Conservation (phyloP, 1,284 basidiomycete genomes). For the Leucocoprinus gongylophorus region DNA sequence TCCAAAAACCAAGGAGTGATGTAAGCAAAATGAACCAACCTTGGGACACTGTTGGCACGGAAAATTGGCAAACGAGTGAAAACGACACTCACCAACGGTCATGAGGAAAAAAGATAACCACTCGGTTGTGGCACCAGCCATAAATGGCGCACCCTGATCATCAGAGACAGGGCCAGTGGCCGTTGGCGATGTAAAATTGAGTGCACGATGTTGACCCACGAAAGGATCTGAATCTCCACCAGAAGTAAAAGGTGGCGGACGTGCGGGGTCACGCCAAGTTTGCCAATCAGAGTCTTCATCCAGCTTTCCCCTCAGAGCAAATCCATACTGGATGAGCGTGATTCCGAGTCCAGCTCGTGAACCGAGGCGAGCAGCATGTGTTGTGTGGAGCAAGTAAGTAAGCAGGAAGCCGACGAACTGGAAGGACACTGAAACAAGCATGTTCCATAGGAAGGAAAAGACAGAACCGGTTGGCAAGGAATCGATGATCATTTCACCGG, state of each 20-base stretch:
- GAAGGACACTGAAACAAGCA: constrained; percentile 93
- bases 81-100: constrained; percentile 62
- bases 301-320: constrained; percentile 59
- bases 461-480: constrained; percentile 70
- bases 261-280: constrained; percentile 28
- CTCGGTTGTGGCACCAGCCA: constrained; percentile 61
- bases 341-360: constrained; percentile 92
- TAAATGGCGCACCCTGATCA: constrained; percentile 34
- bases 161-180: constrained; percentile 27
- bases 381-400: constrained; percentile 90
- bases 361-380: constrained; percentile 93
- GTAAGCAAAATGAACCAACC: constrained; percentile 93
- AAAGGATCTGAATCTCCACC: constrained; percentile 45
- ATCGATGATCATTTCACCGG: constrained; percentile 72
- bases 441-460: constrained; percentile 89
- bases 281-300: constrained; percentile 24
- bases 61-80: background rate
- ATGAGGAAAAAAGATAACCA: constrained; percentile 94
- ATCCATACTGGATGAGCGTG: constrained; percentile 92
- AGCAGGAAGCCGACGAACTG: constrained; percentile 96
- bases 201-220: constrained; percentile 29
- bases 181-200: constrained; percentile 18
- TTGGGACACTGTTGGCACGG: constrained; percentile 16
- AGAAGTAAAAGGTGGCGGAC: constrained; percentile 29
- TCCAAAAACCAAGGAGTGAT: constrained; percentile 84